These are phyloP conservation scores for Sporothrix pseudoabietina DNA, from an alignment of 2,329 filamentous ascomycete genomes.

Conservation along the genomic window DNA sequence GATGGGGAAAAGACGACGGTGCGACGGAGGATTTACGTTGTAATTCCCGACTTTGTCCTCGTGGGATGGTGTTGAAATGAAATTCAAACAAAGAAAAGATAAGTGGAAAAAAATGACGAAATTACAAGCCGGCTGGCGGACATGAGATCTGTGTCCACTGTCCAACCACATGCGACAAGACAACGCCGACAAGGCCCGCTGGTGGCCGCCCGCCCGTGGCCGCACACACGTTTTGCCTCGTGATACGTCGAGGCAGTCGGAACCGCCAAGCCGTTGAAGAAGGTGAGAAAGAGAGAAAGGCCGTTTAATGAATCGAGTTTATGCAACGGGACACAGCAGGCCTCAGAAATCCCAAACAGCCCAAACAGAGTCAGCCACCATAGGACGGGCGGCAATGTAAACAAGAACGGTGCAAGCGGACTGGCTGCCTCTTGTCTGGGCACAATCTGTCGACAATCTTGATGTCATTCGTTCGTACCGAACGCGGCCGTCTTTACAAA, in stretches of 20 bases:
- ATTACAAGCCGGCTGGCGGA: not conserved
- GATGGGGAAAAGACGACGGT: not conserved
- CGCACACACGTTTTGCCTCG: not conserved
- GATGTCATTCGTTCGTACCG: constrained; percentile 6
- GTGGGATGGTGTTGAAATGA: not conserved
- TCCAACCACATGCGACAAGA: constrained; percentile 17
- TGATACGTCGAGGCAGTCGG: not conserved
- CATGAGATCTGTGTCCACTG: constrained; percentile 5
- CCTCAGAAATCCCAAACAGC: not conserved
- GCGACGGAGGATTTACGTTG: not conserved
- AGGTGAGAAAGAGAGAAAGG: not conserved
- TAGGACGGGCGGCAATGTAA: constrained; percentile 19
- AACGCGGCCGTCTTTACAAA: not conserved
- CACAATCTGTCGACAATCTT: not conserved
- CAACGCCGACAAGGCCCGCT: not conserved
- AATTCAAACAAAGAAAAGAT: not conserved
- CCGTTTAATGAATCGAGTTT: not conserved
- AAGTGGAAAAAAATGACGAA: not conserved
- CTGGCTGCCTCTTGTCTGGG: constrained; percentile 5
- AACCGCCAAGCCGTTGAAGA: not conserved
- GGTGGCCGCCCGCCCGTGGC: not conserved
- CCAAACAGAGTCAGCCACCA: not conserved
- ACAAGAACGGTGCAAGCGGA: constrained; percentile 18
- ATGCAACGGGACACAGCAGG: not conserved
- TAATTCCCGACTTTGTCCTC: not conserved